A percentile compares a stretch with the other conserved stretches of the same genome.
phyloP scores from a whole-genome alignment of 106 monocot species.

The Allium cepa region DNA sequence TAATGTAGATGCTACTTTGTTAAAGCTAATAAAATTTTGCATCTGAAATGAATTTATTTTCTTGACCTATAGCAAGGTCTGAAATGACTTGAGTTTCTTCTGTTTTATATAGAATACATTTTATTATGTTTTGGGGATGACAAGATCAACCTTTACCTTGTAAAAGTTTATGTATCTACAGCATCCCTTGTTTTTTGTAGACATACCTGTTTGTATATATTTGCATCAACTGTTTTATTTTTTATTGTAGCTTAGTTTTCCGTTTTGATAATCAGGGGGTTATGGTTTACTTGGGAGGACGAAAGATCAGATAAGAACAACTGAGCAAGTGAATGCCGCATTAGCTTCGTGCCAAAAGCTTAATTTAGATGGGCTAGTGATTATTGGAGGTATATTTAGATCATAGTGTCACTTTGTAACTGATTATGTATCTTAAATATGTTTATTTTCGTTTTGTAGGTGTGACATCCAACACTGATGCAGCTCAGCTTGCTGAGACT shows the following conservation, averaged over 20 bases:
- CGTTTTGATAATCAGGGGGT: slow-evolving; percentile 17
- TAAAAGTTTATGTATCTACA: neutral
- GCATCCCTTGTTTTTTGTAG: neutral
- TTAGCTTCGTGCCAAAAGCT: slow-evolving; percentile 30
- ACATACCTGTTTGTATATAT: neutral
- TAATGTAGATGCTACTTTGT: no score
- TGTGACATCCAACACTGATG: slow-evolving; percentile 53
- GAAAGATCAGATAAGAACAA: slow-evolving; percentile 44
- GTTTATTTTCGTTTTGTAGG: slow-evolving; percentile 18
- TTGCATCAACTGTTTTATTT: neutral
- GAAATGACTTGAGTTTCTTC: neutral
- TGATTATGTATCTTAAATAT: neutral
- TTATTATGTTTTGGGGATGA: neutral
- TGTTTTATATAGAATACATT: neutral
- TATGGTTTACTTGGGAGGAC: slow-evolving; percentile 52
- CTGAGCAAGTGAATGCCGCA: slow-evolving; percentile 46
- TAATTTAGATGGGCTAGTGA: slow-evolving; percentile 39
- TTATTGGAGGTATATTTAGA: slow-evolving; percentile 36
- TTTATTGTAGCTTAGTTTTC: neutral
- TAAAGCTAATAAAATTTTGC: no score
- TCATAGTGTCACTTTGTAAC: neutral
- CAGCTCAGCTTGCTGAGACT: slow-evolving; percentile 56
- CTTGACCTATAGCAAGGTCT: no score
- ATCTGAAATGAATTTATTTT: no score
- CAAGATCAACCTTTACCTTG: no score